These are phyloP conservation scores for Tolypocladium cylindrosporum DNA, from an alignment of 2,329 filamentous ascomycete genomes.

Conservation along the genomic window DNA sequence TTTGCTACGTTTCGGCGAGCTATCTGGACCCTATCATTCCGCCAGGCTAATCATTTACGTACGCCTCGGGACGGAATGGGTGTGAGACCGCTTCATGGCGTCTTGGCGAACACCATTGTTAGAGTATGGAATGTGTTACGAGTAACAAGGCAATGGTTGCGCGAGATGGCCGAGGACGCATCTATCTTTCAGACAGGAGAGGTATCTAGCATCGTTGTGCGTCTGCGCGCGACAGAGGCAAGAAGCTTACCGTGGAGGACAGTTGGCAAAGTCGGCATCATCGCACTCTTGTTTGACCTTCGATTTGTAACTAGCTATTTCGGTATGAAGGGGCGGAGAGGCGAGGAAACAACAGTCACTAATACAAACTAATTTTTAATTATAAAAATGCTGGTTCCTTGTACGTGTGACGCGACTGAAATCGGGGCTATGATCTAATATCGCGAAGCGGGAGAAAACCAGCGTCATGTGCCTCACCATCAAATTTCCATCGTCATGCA, in stretches of 20 bases:
- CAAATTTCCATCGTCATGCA: conserved; percentile 68
- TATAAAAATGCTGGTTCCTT: neutral
- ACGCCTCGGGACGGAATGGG: neutral
- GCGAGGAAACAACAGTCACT: neutral
- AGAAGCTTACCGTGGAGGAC: neutral
- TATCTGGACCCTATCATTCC: conserved; percentile 1
- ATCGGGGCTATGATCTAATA: too few relatives aligned
- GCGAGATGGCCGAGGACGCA: neutral
- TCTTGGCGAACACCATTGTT: conserved; percentile 5
- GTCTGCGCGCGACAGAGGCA: neutral
- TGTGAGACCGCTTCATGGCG: conserved; percentile 1
- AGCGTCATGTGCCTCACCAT: conserved; percentile 64
- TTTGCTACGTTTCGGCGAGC: conserved; percentile 9
- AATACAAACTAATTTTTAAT: neutral
- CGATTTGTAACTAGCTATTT: neutral
- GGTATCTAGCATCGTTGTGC: neutral
- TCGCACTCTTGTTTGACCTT: neutral
- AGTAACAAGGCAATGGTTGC: conserved; percentile 8
- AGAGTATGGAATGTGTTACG: conserved; percentile 13
- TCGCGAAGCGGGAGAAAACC: neutral
- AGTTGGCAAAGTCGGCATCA: neutral
- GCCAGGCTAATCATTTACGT: neutral
- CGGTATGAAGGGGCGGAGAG: neutral
- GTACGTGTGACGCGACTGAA: too few relatives aligned
- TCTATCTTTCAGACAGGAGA: neutral